These are phyloP conservation scores for Corynascus novoguineensis DNA, from an alignment of 495 filamentous ascomycete species.

Conservation along the genomic window DNA sequence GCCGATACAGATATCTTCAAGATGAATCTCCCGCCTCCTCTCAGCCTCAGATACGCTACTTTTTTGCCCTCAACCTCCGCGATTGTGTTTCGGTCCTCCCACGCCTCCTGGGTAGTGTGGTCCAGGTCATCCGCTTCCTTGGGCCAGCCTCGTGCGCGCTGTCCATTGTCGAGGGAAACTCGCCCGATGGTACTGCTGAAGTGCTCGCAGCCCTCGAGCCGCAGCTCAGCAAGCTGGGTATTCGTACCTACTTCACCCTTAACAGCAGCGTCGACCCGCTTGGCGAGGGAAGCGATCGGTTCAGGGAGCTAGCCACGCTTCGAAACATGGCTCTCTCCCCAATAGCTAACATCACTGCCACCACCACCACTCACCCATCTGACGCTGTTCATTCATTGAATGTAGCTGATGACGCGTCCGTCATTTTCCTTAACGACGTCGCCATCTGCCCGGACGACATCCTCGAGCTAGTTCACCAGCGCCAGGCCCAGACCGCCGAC, in stretches of 20 bases:
- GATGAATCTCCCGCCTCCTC: constrained; percentile 61
- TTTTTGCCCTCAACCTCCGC: constrained; percentile 47
- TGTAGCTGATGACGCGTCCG: constrained; percentile 27
- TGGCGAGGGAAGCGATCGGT: constrained; percentile 26
- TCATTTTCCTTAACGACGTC: constrained; percentile 49
- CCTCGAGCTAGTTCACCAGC: constrained; percentile 47
- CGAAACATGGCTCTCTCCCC: constrained; percentile 43
- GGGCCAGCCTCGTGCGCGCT: constrained; percentile 43
- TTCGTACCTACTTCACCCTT: constrained; percentile 30
- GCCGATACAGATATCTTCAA: background rate
- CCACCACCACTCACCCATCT: background rate
- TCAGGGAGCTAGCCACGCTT: constrained; percentile 38
- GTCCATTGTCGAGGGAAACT: constrained; percentile 47
- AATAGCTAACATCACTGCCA: constrained; percentile 15
- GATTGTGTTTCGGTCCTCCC: constrained; percentile 39
- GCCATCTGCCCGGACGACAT: constrained; percentile 46
- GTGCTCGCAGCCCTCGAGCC: constrained; percentile 32
- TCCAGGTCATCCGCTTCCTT: constrained; percentile 44
- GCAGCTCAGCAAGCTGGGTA: constrained; percentile 31
- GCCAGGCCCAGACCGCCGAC: constrained; percentile 37
- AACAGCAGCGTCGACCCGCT: constrained; percentile 36
- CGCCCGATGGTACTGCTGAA: constrained; percentile 46
- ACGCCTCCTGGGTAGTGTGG: constrained; percentile 38
- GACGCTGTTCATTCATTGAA: background rate
- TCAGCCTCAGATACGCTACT: constrained; percentile 30